Evolutionary conservation across 192 early-diverging fungal species (phyloP).

Genomic region (Cetraspora pellucida): DNA sequence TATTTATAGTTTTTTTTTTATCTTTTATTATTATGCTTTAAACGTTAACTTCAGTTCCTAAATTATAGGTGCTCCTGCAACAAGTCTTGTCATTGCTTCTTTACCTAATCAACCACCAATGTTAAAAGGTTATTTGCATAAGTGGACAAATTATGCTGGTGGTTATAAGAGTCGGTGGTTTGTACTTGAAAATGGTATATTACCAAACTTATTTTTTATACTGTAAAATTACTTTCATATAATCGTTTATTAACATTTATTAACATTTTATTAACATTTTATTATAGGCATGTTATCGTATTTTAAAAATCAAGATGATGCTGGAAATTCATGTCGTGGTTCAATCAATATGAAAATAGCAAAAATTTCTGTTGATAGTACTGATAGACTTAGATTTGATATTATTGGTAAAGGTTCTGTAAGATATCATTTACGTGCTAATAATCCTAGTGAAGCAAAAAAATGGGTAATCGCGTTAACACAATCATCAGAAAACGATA

Average conservation of each 20-base stretch:
- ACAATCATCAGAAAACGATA: conserved; percentile 62
- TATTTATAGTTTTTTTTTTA: neutral
- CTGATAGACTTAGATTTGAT: conserved; percentile 75
- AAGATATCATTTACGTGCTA: conserved; percentile 70
- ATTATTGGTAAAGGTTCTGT: conserved; percentile 77
- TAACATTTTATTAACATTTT: neutral
- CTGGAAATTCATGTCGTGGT: conserved; percentile 74
- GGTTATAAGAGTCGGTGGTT: conserved; percentile 84
- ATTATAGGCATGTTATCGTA: conserved; percentile 65
- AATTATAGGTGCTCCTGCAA: conserved; percentile 41
- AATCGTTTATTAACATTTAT: no score
- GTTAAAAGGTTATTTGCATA: conserved; percentile 66
- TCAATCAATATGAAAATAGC: conserved; percentile 77
- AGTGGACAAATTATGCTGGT: conserved; percentile 86
- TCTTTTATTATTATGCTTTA: neutral
- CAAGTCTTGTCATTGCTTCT: conserved; percentile 52
- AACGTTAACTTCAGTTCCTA: neutral
- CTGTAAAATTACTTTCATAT: no score
- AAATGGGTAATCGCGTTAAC: conserved; percentile 81
- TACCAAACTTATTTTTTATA: neutral
- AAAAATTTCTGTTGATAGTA: conserved; percentile 60
- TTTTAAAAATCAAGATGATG: conserved; percentile 79
- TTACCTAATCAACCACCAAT: conserved; percentile 62
- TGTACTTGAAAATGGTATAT: conserved; percentile 69
- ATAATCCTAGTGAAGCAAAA: conserved; percentile 70